These are phyloP conservation scores for Tylopilus sp. DNA, from an alignment of 1,284 basidiomycete genomes.

Conservation along the genomic window DNA sequence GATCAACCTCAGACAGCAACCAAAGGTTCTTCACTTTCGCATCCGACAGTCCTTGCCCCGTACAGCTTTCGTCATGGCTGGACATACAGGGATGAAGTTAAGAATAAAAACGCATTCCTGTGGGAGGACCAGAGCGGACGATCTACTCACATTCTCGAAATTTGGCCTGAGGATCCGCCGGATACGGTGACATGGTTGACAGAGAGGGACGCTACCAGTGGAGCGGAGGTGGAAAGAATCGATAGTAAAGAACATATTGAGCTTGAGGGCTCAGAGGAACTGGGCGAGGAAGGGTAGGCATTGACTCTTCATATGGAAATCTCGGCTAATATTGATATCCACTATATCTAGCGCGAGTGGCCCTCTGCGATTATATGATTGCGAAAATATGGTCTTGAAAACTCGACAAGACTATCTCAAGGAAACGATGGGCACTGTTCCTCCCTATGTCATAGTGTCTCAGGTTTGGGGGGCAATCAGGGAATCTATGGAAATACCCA, in stretches of 20 bases:
- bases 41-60: background rate
- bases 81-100: background rate
- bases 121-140: background rate
- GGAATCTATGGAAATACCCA: conserved; percentile 3
- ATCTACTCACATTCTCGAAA: background rate
- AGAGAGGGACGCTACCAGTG: background rate
- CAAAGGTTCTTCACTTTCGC: background rate
- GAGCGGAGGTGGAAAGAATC: background rate
- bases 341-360: background rate
- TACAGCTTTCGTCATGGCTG: background rate
- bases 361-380: conserved; percentile 10
- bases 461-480: conserved; percentile 11
- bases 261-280: no score
- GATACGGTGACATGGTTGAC: background rate
- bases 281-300: background rate
- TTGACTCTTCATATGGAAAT: background rate
- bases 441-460: conserved; percentile 11
- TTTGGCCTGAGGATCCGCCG: background rate
- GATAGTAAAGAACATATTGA: background rate
- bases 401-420: conserved; percentile 2
- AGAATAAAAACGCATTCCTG: background rate
- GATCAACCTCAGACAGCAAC: no score
- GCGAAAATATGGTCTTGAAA: conserved; percentile 5
- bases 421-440: conserved; percentile 2
- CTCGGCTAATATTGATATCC: no score